Percentiles rank a stretch among this genome's conserved stretches.
These are phyloP conservation scores for Gryganskiella cystojenkinii DNA, from an alignment of 192 early-diverging fungal genomes.

Conservation along the genomic window DNA sequence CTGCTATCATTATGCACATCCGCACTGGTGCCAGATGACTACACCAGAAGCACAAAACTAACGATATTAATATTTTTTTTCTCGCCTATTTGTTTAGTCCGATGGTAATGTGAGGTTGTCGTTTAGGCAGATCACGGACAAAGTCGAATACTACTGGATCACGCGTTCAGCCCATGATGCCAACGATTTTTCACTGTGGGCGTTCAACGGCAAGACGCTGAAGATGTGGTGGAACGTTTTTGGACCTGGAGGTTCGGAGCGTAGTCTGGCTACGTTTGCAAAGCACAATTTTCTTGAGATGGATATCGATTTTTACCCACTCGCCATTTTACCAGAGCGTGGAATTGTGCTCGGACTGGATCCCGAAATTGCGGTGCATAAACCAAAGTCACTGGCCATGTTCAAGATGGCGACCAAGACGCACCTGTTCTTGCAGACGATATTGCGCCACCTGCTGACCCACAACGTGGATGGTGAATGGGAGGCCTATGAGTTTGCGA, in stretches of 20 bases:
- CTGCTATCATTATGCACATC: background rate
- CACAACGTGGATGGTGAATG: slow-evolving; percentile 56
- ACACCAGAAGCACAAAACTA: too few species aligned
- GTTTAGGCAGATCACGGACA: slow-evolving; percentile 60
- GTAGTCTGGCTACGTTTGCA: slow-evolving; percentile 39
- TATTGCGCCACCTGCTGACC: slow-evolving; percentile 70
- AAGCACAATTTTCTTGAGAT: slow-evolving; percentile 63
- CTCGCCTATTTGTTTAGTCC: slow-evolving; percentile 4
- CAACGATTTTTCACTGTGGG: slow-evolving; percentile 76
- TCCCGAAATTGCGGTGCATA: slow-evolving; percentile 66
- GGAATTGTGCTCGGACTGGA: slow-evolving; percentile 84
- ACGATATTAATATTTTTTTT: background rate
- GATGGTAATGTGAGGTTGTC: slow-evolving; percentile 50
- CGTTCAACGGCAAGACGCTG: slow-evolving; percentile 69
- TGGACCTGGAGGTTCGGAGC: slow-evolving; percentile 28
- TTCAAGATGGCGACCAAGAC: slow-evolving; percentile 80
- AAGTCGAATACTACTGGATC: slow-evolving; percentile 83
- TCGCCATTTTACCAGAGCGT: slow-evolving; percentile 76
- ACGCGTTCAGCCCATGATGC: slow-evolving; percentile 63
- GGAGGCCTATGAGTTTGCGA: slow-evolving; percentile 75
- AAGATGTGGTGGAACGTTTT: slow-evolving; percentile 60
- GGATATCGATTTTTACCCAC: slow-evolving; percentile 80
- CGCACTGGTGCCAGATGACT: background rate
- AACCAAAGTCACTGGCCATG: slow-evolving; percentile 65
- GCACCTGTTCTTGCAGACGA: slow-evolving; percentile 79